Percentiles rank a stretch among this genome's conserved stretches.
Evolutionary conservation across 345 rosid species (phyloP).

Genomic region (Euphorbia tirucalli): DNA sequence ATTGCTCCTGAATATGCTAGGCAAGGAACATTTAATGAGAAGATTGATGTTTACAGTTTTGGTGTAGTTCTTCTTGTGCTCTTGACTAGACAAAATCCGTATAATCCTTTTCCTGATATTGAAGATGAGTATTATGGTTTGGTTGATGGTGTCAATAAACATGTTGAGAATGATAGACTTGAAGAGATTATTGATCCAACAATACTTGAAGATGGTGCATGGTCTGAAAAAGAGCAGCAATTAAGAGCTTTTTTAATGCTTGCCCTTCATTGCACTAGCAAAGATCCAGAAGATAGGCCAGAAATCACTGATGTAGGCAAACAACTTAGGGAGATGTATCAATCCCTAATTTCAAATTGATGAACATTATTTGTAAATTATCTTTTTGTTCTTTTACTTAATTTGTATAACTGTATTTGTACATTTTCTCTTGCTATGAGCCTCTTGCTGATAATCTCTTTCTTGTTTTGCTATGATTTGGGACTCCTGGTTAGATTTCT

Average conservation of each 20-base stretch:
- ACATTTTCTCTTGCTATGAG: too few relatives aligned
- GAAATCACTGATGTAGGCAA: too few relatives aligned
- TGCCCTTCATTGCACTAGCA: conserved; percentile 13
- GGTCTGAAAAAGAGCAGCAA: conserved; percentile 19
- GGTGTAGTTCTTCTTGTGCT: conserved; percentile 1
- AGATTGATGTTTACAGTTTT: background rate
- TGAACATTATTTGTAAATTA: background rate
- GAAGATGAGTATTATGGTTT: background rate
- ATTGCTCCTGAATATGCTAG: background rate
- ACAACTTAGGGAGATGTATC: conserved; percentile 10
- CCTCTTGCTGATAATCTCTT: too few relatives aligned
- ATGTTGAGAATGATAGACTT: too few relatives aligned
- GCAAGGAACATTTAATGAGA: background rate
- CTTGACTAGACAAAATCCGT: background rate
- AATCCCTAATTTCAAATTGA: background rate
- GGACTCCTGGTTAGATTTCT: too few relatives aligned
- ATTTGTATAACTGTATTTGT: too few relatives aligned
- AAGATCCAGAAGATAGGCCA: too few relatives aligned
- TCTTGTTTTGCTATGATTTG: too few relatives aligned
- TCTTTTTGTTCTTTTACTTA: background rate
- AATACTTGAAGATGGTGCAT: conserved; percentile 1
- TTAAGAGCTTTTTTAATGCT: background rate
- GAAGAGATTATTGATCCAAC: conserved; percentile 14
- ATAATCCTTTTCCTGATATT: too few relatives aligned
- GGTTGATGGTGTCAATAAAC: background rate